Conservation (phyloP, 352 stramenopile species). For the Globisporangium nagaii region DNA sequence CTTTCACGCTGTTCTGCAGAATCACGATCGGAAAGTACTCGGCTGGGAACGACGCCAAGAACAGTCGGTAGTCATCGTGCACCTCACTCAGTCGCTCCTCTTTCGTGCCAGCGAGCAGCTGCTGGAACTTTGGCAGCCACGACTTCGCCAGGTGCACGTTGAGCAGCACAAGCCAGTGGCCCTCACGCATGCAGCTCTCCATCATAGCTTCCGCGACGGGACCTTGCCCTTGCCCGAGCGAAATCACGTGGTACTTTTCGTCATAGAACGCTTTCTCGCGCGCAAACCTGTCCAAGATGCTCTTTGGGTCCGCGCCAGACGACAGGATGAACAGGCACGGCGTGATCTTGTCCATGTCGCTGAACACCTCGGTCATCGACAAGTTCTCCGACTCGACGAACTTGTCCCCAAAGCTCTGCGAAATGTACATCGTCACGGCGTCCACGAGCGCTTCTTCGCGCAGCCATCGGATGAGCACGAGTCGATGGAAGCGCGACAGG, state of each 20-base stretch:
- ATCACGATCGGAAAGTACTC: conserved; percentile 68
- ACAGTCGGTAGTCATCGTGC: conserved; percentile 61
- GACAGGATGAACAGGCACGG: conserved; percentile 78
- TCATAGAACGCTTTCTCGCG: conserved; percentile 27
- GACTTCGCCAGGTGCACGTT: conserved; percentile 76
- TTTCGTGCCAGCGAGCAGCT: conserved; percentile 28
- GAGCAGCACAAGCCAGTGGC: conserved; percentile 66
- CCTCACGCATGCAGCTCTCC: conserved; percentile 34
- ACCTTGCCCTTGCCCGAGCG: conserved; percentile 73
- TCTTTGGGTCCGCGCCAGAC: conserved; percentile 55
- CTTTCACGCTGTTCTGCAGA: conserved; percentile 70
- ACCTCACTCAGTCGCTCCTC: conserved; percentile 25
- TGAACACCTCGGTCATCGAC: conserved; percentile 42
- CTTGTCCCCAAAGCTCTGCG: conserved; percentile 24
- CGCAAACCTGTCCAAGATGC: conserved; percentile 43
- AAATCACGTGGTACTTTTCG: conserved; percentile 50
- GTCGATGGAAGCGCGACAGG: conserved; percentile 36
- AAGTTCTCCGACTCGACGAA: conserved; percentile 12
- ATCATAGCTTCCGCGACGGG: conserved; percentile 57
- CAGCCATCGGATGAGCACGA: conserved; percentile 58
- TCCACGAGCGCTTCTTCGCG: conserved; percentile 41
- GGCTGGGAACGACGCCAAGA: conserved; percentile 61
- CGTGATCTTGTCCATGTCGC: conserved; percentile 53
- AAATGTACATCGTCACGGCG: conserved; percentile 34
- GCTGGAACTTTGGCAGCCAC: conserved; percentile 66